Percentiles rank a stretch among this genome's conserved stretches.
phyloP scores from a whole-genome alignment of 2,329 filamentous ascomycete genomes.

The Xylaria sp. region DNA sequence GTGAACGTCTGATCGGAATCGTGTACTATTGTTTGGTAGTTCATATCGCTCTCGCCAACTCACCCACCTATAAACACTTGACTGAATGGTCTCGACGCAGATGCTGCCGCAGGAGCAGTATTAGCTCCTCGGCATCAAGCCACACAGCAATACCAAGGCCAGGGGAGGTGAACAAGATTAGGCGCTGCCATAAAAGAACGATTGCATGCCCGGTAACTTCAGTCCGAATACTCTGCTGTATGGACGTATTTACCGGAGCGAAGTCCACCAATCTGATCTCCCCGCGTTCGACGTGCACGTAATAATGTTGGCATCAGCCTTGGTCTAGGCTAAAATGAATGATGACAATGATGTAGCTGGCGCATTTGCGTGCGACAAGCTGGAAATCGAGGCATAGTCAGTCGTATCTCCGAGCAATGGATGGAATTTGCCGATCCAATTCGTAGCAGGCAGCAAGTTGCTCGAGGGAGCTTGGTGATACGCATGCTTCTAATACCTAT shows the following conservation, averaged over 20 bases:
- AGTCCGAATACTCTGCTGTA: constrained; percentile 18
- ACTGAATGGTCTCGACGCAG: not conserved
- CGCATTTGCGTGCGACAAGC: constrained; percentile 11
- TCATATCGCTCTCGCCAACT: not conserved
- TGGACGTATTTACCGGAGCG: constrained; percentile 9
- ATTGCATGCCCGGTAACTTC: constrained; percentile 4
- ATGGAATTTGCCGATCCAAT: constrained; percentile 16
- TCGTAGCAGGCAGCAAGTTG: constrained; percentile 16
- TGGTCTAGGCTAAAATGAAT: constrained; percentile 30
- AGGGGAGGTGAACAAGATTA: constrained; percentile 7
- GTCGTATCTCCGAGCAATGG: constrained; percentile 9
- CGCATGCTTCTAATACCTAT: constrained; percentile 11
- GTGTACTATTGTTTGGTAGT: not conserved
- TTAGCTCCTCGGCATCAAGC: constrained; percentile 1
- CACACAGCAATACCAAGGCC: not conserved
- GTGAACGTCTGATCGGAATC: constrained; percentile 5
- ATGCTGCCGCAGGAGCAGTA: not conserved
- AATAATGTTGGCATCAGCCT: constrained; percentile 16
- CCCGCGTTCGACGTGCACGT: not conserved
- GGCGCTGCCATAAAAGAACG: constrained; percentile 14
- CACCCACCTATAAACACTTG: not conserved
- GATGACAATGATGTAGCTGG: constrained; percentile 17
- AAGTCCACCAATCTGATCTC: constrained; percentile 31
- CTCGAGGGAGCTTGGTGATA: constrained; percentile 23
- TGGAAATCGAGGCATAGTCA: constrained; percentile 9